Base-by-base conservation (phyloP, 192 early-diverging fungal genomes). In the Coemansia sp. region DNA sequence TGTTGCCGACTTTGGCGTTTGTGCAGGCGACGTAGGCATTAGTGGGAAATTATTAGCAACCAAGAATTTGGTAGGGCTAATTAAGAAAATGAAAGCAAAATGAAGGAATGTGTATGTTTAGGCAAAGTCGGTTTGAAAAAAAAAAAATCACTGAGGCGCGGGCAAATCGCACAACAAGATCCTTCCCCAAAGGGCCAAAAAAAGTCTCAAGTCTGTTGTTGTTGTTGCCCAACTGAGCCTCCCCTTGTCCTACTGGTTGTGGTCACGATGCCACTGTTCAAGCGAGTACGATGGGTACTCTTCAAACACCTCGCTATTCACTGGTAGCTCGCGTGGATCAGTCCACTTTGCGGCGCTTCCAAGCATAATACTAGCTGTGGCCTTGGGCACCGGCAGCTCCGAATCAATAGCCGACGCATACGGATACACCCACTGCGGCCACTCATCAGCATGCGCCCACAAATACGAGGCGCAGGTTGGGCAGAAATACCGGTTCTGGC, bases 401-500 rank as follows among this genome's bases (percentile, higher is more conserved):
- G 85, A 86, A 39, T 90, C 89, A 66, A 90, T 90, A 4, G 83
- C 82, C 55, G 78, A 84, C 0, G 89, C 87, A 75, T 82, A 85
- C 63, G 80, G 80, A 41, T 76, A 74, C 11, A 85, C 63, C 65
- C 76, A 73, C 37, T 70, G 41, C 37, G 60, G 59, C 38, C 57
- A 72, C 17, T 75, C 66, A 2, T 76, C 70, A 31, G 61, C 64
- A 34, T 70, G 66, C 39, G 72, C 70, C 74, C 84, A 90, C 63
- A 88, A 62, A 36, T 85, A 83, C n/a, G 74, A 70, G 12, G 85
- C 87, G 38, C 89, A 90, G 38, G 73, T 81, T 9, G 73, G 69
- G 62, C 89, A 90, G 63, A 90, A 90, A 60, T 80, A 72, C 44
- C 88, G 67, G 68, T 85, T 74, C 67, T 79, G 82, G 64, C 85